Conservation (phyloP, 352 stramenopile genomes). For the Globisporangium solare region DNA sequence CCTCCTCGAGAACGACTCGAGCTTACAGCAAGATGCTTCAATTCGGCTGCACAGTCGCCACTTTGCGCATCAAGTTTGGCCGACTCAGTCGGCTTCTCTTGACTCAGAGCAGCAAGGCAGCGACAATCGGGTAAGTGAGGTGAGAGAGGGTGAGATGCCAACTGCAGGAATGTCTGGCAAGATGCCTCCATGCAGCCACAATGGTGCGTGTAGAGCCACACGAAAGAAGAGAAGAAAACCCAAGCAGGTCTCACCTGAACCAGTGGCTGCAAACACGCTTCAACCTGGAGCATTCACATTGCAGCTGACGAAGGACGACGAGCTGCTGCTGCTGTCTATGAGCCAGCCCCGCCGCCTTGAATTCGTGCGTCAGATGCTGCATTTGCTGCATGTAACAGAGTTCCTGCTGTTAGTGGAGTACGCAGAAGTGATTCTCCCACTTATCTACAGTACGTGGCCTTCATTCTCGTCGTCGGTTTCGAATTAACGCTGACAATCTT, state of each 20-base stretch:
- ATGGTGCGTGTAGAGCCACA: too few species aligned
- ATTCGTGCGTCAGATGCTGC: slow-evolving; percentile 3
- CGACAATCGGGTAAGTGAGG: too few species aligned
- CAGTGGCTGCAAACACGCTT: too few species aligned
- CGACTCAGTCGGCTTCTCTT: too few species aligned
- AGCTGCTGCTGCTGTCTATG: not conserved
- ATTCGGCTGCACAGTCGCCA: not conserved
- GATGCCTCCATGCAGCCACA: too few species aligned
- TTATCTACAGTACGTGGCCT: slow-evolving; percentile 16
- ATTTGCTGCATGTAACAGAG: slow-evolving; percentile 15
- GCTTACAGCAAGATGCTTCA: not conserved
- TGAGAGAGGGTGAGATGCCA: too few species aligned
- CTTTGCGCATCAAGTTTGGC: too few species aligned
- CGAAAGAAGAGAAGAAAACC: too few species aligned
- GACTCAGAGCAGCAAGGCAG: too few species aligned
- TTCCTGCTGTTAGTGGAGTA: slow-evolving; percentile 20
- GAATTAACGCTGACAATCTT: not conserved
- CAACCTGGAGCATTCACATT: not conserved
- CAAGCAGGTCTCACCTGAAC: not conserved
- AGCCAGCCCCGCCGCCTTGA: not conserved
- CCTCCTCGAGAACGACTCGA: not conserved
- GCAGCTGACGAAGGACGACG: not conserved
- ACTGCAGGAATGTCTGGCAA: too few species aligned
- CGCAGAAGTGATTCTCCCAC: slow-evolving; percentile 18
- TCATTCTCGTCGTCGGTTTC: not conserved